Base-by-base conservation (phyloP, 2,329 filamentous ascomycete genomes). In the Hypoxylon sp. region DNA sequence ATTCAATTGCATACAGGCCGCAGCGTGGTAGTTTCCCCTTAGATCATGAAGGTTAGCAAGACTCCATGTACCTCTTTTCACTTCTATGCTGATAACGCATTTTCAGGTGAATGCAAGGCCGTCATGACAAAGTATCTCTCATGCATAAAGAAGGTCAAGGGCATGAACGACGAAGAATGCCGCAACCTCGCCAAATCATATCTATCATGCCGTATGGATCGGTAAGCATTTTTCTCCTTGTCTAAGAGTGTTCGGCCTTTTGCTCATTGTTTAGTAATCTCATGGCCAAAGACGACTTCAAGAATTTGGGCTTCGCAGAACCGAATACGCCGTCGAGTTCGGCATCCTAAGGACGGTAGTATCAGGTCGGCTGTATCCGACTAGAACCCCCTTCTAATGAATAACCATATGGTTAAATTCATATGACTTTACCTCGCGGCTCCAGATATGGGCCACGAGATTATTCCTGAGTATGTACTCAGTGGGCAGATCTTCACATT, bases 1-100 rank as follows among this genome's bases (percentile, higher is more conserved):
- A 67, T 55, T 31, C 53, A 19, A 46, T 19, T 57, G 19, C 37
- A n/a, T 59, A 5, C 73, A 96, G 93, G 63, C 95, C 95, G 4
- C 92, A 98, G 80, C 90, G 94, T 75, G 95, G 95, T 62, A 97
- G 93, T 75, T 98, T 98, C 78, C 95, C 95, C n/a, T 89, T 98
- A 62, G 95, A 98, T 80, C 94, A 98, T 76, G 94, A 97, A 80
- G 94, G 89, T 90, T 82, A 73, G 79, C 14, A n/a, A 42, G 1
- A 26, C 11, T 11, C 8, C 11, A 2, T 14, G 24, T 22, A 42
- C 42, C 6, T 22, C 33, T 47, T 13, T 11, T 6, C 19, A 35
- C 8, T 47, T 31, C 50, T 26, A 17, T 24, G 9, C 39, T 48
- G 19, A 64, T 33, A 4, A 63, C 14, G n/a, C 33, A 24, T 55